Evolutionary conservation across 2,329 filamentous ascomycete species (phyloP).

Genomic region (Penicillium olsonii): DNA sequence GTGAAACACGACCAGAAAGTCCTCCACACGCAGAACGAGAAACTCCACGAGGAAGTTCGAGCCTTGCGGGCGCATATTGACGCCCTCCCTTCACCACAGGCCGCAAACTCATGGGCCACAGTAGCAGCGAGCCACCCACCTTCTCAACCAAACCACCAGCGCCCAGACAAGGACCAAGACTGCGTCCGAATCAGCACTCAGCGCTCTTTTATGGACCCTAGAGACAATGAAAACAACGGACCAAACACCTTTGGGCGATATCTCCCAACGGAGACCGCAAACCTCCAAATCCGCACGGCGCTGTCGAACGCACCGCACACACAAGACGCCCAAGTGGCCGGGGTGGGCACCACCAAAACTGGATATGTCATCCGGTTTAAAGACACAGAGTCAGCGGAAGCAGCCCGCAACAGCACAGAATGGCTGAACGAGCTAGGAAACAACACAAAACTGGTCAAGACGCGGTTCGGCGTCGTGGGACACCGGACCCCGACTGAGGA

Average conservation of each 20-base stretch:
- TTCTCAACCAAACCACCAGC: not conserved
- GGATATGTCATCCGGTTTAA: constrained; percentile 9
- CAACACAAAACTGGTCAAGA: constrained; percentile 8
- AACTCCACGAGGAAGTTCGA: not conserved
- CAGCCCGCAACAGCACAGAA: constrained; percentile 2
- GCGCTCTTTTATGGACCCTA: not conserved
- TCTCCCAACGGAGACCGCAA: not conserved
- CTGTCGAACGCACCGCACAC: constrained; percentile 5
- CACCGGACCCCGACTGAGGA: not conserved
- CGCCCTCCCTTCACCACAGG: not conserved
- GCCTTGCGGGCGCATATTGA: not conserved
- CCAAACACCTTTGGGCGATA: constrained; percentile 1
- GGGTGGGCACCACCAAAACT: constrained; percentile 8
- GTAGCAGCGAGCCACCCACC: not conserved
- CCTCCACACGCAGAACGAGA: constrained; percentile 2
- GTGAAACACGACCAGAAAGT: constrained; percentile 5
- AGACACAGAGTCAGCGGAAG: constrained; percentile 10
- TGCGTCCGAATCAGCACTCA: constrained; percentile 5
- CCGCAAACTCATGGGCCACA: constrained; percentile 4
- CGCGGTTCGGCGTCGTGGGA: constrained; percentile 1
- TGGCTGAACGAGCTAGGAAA: constrained; percentile 15
- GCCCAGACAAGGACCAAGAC: constrained; percentile 6
- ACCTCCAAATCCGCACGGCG: not conserved
- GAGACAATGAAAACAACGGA: not conserved
- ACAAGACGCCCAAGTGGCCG: constrained; percentile 6